These are phyloP conservation scores for Gossypium anomalum DNA, from an alignment of 345 rosid genomes.

Conservation along the genomic window DNA sequence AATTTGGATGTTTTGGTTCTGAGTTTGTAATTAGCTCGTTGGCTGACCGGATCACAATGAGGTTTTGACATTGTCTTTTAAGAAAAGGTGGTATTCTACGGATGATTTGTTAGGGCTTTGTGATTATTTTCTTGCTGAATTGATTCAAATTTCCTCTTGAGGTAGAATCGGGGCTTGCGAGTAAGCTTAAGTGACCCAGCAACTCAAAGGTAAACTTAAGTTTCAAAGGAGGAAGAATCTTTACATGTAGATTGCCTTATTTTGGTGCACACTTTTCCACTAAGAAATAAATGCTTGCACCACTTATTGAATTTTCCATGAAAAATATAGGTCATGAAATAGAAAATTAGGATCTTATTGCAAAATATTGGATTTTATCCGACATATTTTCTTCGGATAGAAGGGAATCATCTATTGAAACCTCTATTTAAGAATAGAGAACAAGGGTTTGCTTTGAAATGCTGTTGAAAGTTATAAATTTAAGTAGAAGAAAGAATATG, in stretches of 20 bases:
- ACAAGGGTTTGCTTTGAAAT: slow-evolving; percentile 9
- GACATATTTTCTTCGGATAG: background rate
- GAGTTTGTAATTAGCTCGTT: background rate
- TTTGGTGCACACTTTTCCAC: background rate
- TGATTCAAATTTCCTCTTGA: background rate
- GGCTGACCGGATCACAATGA: background rate
- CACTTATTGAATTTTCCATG: background rate
- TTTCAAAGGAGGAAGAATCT: background rate
- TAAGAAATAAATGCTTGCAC: background rate
- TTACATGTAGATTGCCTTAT: background rate
- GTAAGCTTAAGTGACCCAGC: background rate
- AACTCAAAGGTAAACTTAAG: background rate
- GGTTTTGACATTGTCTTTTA: background rate
- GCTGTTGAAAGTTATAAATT: slow-evolving; percentile 15
- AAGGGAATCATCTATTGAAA: slow-evolving; percentile 28
- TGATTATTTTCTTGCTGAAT: background rate
- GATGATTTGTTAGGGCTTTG: background rate
- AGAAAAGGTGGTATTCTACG: background rate
- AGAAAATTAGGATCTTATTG: background rate
- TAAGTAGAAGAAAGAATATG: slow-evolving; percentile 23
- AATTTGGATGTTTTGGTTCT: background rate
- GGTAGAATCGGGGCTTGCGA: background rate
- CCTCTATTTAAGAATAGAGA: background rate
- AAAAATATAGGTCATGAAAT: background rate
- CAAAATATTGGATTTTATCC: background rate